Evolutionary conservation across 208 protist genomes (phyloP).

Genomic region (Plasmodiophora brassicae): DNA sequence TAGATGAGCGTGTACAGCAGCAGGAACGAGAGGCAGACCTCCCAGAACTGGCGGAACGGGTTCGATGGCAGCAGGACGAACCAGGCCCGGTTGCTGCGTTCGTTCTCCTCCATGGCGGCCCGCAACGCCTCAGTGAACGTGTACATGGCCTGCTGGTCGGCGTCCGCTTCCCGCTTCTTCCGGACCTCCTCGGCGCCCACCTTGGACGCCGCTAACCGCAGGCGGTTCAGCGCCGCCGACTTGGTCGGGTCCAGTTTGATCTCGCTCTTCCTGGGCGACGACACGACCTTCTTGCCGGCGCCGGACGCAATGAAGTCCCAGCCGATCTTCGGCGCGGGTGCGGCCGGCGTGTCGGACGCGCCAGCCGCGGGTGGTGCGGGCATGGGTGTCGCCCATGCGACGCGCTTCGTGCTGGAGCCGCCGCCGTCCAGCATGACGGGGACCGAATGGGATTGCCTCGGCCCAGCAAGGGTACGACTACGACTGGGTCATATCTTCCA

Average conservation of each 20-base stretch:
- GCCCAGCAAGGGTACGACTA: no score
- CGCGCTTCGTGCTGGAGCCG: no score
- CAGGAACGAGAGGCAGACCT: background rate
- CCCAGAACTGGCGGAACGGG: background rate
- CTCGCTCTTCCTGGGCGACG: no score
- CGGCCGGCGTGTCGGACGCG: no score
- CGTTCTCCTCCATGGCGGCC: background rate
- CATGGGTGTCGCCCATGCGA: no score
- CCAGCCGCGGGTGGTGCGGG: no score
- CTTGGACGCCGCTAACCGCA: background rate
- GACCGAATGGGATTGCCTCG: no score
- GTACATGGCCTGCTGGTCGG: background rate
- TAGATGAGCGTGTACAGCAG: background rate
- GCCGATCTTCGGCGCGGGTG: no score
- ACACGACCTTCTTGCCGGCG: no score
- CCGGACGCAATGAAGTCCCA: no score
- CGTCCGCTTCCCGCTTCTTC: background rate
- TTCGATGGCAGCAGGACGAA: background rate
- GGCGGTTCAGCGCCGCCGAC: background rate
- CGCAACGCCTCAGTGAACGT: constrained; percentile 4
- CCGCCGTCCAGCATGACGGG: no score
- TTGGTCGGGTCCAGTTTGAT: background rate
- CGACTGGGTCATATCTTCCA: no score
- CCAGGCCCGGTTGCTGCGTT: background rate
- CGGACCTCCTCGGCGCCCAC: background rate